Percentiles rank a stretch among this genome's conserved stretches.
Conservation (phyloP, 192 early-diverging fungal genomes). For the Podila minutissima region DNA sequence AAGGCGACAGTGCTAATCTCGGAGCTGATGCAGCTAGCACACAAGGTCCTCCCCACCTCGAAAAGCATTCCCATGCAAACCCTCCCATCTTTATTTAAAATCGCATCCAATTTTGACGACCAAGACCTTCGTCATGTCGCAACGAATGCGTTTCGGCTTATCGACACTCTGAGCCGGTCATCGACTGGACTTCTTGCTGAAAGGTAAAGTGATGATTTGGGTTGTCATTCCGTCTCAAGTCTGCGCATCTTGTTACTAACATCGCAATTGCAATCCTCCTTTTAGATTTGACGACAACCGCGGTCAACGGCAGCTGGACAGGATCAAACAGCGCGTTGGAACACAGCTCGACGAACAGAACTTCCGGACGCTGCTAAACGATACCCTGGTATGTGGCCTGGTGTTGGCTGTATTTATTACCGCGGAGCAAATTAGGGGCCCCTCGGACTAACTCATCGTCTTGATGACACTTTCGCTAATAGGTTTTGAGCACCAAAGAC, state of each 20-base stretch:
- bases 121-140: conserved; percentile 78
- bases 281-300: conserved; percentile 21
- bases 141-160: conserved; percentile 77
- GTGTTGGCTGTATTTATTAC: neutral
- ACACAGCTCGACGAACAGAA: conserved; percentile 77
- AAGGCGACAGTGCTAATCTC: conserved; percentile 78
- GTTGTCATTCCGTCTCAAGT: neutral
- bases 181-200: conserved; percentile 48
- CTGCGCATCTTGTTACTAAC: conserved; percentile 19
- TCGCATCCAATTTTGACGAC: conserved; percentile 82
- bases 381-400: conserved; percentile 65
- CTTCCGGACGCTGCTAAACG: conserved; percentile 72
- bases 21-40: conserved; percentile 79
- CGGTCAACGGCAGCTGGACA: conserved; percentile 57
- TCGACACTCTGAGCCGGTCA: conserved; percentile 70
- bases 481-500: conserved; percentile 78
- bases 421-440: neutral
- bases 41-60: conserved; percentile 66
- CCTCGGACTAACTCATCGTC: neutral
- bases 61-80: conserved; percentile 59
- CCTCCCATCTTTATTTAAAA: conserved; percentile 74
- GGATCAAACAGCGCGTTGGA: conserved; percentile 67
- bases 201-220: conserved; percentile 7
- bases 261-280: neutral
- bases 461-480: neutral